A percentile compares a stretch with the other conserved stretches of the same genome.
phyloP scores from a whole-genome alignment of 345 rosid genomes.

The Carallia pectinifolia region DNA sequence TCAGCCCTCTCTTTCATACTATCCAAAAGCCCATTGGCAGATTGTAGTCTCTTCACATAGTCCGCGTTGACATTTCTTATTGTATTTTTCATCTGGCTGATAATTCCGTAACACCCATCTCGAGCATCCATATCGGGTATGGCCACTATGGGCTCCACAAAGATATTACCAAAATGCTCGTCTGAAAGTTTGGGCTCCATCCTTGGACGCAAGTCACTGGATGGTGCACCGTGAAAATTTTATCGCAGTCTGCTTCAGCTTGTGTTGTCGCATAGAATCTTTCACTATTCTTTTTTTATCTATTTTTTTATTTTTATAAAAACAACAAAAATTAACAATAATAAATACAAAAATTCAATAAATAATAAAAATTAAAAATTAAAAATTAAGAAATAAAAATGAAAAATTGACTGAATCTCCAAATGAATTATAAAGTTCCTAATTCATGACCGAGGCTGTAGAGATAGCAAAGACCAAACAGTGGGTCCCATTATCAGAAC shows the following conservation, averaged over 20 bases:
- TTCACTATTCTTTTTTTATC: no score
- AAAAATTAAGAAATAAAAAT: no score
- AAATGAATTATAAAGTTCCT: no score
- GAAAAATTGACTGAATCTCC: no score
- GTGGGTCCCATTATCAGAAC: no score
- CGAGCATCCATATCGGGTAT: neutral
- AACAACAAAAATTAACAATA: no score
- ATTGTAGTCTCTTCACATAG: constrained; percentile 3
- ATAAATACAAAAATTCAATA: no score
- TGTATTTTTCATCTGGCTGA: constrained; percentile 7
- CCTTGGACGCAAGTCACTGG: constrained; percentile 28
- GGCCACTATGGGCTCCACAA: constrained; percentile 12
- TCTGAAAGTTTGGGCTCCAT: constrained; percentile 20
- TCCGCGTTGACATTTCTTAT: constrained; percentile 7
- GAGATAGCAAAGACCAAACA: no score
- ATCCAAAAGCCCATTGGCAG: neutral
- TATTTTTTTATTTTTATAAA: no score
- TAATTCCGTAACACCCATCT: neutral
- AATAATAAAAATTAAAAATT: no score
- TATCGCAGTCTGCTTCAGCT: neutral
- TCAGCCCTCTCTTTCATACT: neutral
- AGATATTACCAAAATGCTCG: constrained; percentile 27
- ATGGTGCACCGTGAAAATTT: constrained; percentile 12
- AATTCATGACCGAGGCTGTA: no score
- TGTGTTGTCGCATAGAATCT: constrained; percentile 14